phyloP scores from a whole-genome alignment of 345 rosid species.

The Populus alba region DNA sequence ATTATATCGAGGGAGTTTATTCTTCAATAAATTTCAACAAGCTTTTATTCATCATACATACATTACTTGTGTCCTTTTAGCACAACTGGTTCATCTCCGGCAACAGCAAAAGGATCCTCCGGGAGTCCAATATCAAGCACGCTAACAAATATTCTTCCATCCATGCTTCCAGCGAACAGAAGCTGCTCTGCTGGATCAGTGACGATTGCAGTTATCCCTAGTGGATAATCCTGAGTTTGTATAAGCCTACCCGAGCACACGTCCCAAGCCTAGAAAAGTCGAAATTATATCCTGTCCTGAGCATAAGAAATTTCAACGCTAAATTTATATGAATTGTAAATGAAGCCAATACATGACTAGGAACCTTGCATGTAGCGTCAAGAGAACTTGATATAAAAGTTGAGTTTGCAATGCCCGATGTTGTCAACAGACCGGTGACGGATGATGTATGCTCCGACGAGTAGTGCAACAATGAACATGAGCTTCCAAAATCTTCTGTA shows the following conservation, averaged over 20 bases:
- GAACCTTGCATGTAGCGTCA: slow-evolving; percentile 53
- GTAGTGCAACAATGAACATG: slow-evolving; percentile 30
- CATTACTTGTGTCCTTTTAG: slow-evolving; percentile 61
- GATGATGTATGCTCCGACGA: slow-evolving; percentile 43
- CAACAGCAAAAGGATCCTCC: slow-evolving; percentile 30
- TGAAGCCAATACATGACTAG: neutral
- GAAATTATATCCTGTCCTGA: neutral
- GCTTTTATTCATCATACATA: slow-evolving; percentile 40
- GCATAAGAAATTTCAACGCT: neutral
- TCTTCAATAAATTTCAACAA: slow-evolving; percentile 16
- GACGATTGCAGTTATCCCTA: slow-evolving; percentile 39
- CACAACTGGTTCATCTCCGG: slow-evolving; percentile 27
- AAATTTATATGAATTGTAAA: neutral
- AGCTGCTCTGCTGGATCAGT: slow-evolving; percentile 39
- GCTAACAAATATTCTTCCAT: slow-evolving; percentile 46
- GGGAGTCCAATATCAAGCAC: slow-evolving; percentile 24
- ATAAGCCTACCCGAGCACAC: slow-evolving; percentile 38
- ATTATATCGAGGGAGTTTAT: neutral
- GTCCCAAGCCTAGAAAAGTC: slow-evolving; percentile 44
- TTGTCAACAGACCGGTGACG: slow-evolving; percentile 38
- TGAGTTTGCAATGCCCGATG: slow-evolving; percentile 23
- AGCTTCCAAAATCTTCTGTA: slow-evolving; percentile 29
- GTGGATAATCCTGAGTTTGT: slow-evolving; percentile 36
- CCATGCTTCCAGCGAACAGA: slow-evolving; percentile 38
- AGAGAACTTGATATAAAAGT: slow-evolving; percentile 49